Evolutionary conservation across 768 basidiomycete species (phyloP).

Genomic region (Sistotremastrum niveocremeum): DNA sequence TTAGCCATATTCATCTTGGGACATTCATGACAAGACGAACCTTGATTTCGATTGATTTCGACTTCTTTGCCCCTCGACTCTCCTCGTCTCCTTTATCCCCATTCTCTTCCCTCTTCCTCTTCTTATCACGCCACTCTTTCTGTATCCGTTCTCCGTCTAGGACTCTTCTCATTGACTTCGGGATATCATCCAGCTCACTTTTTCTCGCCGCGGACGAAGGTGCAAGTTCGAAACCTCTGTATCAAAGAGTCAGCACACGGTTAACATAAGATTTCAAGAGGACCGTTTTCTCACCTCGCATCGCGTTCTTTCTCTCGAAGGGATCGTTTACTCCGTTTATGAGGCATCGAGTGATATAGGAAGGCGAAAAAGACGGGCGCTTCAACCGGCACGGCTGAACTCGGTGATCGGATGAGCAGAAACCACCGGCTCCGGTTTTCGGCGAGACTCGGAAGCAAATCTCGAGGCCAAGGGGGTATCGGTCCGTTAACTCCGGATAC

Average conservation of each 20-base stretch:
- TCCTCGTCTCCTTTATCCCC: neutral
- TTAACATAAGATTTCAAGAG: neutral
- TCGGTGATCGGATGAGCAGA: too few relatives aligned
- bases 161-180: constrained; percentile 54
- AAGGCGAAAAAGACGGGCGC: neutral
- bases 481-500: too few relatives aligned
- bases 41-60: neutral
- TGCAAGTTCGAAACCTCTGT: constrained; percentile 37
- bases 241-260: constrained; percentile 1
- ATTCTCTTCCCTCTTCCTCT: constrained; percentile 20
- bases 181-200: constrained; percentile 40
- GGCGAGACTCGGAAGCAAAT: too few relatives aligned
- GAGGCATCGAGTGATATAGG: constrained; percentile 33
- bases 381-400: too few relatives aligned
- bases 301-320: constrained; percentile 29
- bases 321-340: constrained; percentile 47
- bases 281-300: constrained; percentile 25
- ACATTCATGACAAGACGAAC: neutral
- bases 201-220: constrained; percentile 16
- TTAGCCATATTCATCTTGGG: constrained; percentile 1
- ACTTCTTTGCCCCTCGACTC: constrained; percentile 1
- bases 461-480: too few relatives aligned
- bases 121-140: constrained; percentile 38
- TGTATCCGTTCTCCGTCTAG: constrained; percentile 49
- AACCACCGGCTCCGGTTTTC: too few relatives aligned